Evolutionary conservation across 177 flowering plant species (phyloP).

Genomic region (Vitis hybrid): DNA sequence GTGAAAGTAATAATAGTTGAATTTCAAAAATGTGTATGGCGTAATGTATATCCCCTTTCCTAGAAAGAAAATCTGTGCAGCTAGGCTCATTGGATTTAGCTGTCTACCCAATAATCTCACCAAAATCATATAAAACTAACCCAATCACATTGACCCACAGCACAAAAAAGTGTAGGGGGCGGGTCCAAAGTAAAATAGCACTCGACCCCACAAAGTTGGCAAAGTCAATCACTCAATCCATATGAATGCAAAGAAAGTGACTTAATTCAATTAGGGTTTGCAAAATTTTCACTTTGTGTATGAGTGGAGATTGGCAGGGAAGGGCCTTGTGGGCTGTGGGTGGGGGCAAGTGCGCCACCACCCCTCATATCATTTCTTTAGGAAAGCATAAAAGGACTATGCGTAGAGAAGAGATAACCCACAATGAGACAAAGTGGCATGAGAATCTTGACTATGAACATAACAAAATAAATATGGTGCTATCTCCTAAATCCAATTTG

Average conservation of each 20-base stretch:
- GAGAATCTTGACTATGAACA: conserved; percentile 26
- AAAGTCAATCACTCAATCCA: conserved; percentile 6
- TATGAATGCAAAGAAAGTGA: not conserved
- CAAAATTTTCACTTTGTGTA: not conserved
- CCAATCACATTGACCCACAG: not conserved
- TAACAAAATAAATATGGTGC: not conserved
- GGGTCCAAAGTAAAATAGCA: not conserved
- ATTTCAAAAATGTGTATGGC: too few species aligned
- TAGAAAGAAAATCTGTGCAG: too few species aligned
- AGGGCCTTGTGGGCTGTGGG: not conserved
- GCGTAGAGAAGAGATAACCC: conserved; percentile 6
- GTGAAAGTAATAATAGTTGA: too few species aligned
- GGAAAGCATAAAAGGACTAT: not conserved
- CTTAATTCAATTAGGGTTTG: too few species aligned
- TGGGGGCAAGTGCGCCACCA: conserved; percentile 8
- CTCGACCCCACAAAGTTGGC: not conserved
- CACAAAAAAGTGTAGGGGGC: not conserved
- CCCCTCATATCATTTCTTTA: not conserved
- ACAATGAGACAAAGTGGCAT: conserved; percentile 9
- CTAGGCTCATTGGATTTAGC: too few species aligned
- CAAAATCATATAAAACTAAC: too few species aligned
- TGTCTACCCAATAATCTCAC: too few species aligned
- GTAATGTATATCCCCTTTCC: too few species aligned
- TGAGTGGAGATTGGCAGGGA: not conserved
- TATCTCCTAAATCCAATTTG: not conserved